Evolutionary conservation across 208 protist species (phyloP).

Genomic region (Blechomonas ayalai): DNA sequence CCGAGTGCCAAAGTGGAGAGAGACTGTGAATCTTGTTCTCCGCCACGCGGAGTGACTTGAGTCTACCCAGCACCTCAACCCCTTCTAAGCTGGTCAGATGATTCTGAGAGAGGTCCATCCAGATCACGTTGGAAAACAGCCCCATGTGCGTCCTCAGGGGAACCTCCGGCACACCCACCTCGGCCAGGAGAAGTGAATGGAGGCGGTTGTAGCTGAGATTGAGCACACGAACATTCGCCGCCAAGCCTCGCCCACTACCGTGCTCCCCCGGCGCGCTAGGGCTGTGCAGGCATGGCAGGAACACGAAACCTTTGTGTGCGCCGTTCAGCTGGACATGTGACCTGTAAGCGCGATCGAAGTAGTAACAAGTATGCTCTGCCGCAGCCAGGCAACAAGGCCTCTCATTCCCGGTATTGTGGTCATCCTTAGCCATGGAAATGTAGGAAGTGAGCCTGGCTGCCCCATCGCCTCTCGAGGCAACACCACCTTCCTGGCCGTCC

Average conservation of each 20-base stretch:
- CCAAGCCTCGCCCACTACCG: slow-evolving; percentile 21
- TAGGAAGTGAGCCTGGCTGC: no score
- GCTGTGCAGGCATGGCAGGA: slow-evolving; percentile 42
- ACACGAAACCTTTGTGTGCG: slow-evolving; percentile 7
- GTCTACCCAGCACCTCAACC: slow-evolving; percentile 27
- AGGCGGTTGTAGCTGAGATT: slow-evolving; percentile 37
- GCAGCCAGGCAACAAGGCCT: no score
- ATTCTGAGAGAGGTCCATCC: slow-evolving; percentile 58
- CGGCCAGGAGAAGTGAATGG: slow-evolving; percentile 5
- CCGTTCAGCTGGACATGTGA: no score
- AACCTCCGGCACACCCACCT: neutral
- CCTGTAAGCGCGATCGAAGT: no score
- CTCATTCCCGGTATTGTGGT: no score
- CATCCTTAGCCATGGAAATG: no score
- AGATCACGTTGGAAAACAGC: slow-evolving; percentile 27
- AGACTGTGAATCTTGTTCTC: slow-evolving; percentile 47
- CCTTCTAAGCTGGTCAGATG: slow-evolving; percentile 32
- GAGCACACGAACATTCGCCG: slow-evolving; percentile 15
- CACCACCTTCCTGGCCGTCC: no score
- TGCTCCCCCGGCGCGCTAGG: slow-evolving; percentile 8
- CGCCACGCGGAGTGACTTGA: slow-evolving; percentile 43
- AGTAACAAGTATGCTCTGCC: no score
- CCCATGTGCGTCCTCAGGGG: slow-evolving; percentile 10
- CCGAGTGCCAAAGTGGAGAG: slow-evolving; percentile 33
- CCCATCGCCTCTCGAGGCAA: no score